These are phyloP conservation scores for Serpula lacrymans DNA, from an alignment of 768 basidiomycete species.

Conservation along the genomic window DNA sequence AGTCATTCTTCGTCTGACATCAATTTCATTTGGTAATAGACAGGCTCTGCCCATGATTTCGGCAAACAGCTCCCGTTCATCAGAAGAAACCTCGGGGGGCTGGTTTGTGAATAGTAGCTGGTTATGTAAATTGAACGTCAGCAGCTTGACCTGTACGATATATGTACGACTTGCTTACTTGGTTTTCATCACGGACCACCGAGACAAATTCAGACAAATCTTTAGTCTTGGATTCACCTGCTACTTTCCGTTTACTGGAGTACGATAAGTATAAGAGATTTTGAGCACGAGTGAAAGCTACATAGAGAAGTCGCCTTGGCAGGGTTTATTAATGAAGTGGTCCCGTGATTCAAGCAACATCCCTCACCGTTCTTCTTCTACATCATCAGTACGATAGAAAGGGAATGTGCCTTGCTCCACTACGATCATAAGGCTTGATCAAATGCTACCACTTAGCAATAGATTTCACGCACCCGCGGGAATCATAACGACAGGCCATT, in stretches of 20 bases:
- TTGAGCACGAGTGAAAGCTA: constrained; percentile 86
- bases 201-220: constrained; percentile 58
- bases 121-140: neutral
- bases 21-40: constrained; percentile 36
- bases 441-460: constrained; percentile 5
- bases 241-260: constrained; percentile 45
- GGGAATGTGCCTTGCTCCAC: constrained; percentile 77
- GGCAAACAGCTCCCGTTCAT: constrained; percentile 48
- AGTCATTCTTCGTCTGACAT: constrained; percentile 37
- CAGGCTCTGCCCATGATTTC: constrained; percentile 46
- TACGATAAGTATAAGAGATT: constrained; percentile 60
- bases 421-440: constrained; percentile 19
- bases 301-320: constrained; percentile 75
- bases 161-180: constrained; percentile 35
- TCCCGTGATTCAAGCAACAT: neutral
- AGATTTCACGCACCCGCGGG: constrained; percentile 50
- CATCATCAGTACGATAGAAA: constrained; percentile 67
- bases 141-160: constrained; percentile 16
- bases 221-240: constrained; percentile 51
- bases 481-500: constrained; percentile 89
- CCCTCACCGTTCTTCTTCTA: constrained; percentile 75
- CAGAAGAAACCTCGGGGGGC: constrained; percentile 40
- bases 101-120: constrained; percentile 41
- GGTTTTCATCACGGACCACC: constrained; percentile 35
- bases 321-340: neutral